Percentiles rank a stretch among this genome's conserved stretches.
Conservation (phyloP, 148 eudicot genomes). For the Heliamphora exappendiculata region DNA sequence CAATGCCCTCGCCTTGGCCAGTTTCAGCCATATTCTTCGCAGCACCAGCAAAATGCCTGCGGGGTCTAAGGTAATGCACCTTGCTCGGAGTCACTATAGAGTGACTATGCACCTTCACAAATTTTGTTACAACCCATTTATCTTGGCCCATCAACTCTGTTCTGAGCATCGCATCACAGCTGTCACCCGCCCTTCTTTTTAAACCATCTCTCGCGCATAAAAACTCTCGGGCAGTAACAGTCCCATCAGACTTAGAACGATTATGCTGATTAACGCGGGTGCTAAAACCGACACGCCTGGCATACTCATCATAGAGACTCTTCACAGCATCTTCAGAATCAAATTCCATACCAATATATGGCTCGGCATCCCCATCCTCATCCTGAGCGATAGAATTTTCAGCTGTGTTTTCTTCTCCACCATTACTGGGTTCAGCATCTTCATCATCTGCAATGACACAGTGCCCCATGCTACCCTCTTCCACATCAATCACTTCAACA, state of each 20-base stretch:
- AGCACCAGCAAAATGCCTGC: slow-evolving; percentile 51
- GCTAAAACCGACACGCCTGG: slow-evolving; percentile 55
- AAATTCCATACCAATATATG: slow-evolving; percentile 72
- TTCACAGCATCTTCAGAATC: slow-evolving; percentile 55
- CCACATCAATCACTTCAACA: slow-evolving; percentile 37
- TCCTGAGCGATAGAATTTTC: slow-evolving; percentile 31
- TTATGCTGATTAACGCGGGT: slow-evolving; percentile 30
- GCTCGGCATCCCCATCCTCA: slow-evolving; percentile 43
- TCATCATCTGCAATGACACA: slow-evolving; percentile 39
- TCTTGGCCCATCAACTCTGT: slow-evolving; percentile 41
- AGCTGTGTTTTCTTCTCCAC: slow-evolving; percentile 26
- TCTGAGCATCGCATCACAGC: slow-evolving; percentile 68
- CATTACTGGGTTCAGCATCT: slow-evolving; percentile 33
- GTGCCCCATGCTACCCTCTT: slow-evolving; percentile 41
- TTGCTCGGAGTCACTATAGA: slow-evolving; percentile 29
- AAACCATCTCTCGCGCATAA: slow-evolving; percentile 45
- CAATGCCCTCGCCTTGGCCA: slow-evolving; percentile 32
- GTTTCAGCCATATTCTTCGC: slow-evolving; percentile 32
- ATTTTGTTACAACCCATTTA: slow-evolving; percentile 65
- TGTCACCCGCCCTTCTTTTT: slow-evolving; percentile 39
- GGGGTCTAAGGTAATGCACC: slow-evolving; percentile 45
- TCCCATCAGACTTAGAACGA: slow-evolving; percentile 36
- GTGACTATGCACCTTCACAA: slow-evolving; percentile 76
- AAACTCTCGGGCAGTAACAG: slow-evolving; percentile 30
- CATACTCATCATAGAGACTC: slow-evolving; percentile 59